These are phyloP conservation scores for Pseudonectria buxi DNA, from an alignment of 2,329 filamentous ascomycete genomes.

Conservation along the genomic window DNA sequence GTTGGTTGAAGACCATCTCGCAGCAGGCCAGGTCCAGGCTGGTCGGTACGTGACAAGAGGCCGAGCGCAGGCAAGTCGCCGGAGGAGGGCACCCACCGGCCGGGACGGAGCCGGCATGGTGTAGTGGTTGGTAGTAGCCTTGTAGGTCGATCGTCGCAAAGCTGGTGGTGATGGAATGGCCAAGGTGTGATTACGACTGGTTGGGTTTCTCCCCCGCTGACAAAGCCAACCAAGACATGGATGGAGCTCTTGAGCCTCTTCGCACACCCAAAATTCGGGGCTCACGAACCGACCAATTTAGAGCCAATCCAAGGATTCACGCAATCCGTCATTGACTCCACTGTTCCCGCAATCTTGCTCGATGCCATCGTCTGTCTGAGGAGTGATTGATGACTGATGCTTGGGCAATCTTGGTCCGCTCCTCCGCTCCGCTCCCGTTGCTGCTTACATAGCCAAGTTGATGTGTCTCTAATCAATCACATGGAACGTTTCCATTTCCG, in stretches of 20 bases:
- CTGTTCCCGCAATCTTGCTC: constrained; percentile 4
- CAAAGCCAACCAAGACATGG: constrained; percentile 11
- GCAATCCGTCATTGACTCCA: constrained; percentile 14
- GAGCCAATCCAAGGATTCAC: background rate
- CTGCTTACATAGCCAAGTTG: constrained; percentile 17
- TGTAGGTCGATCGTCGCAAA: constrained; percentile 4
- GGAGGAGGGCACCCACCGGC: constrained; percentile 15
- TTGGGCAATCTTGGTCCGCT: constrained; percentile 17
- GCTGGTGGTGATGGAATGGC: constrained; percentile 4
- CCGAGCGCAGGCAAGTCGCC: constrained; percentile 11
- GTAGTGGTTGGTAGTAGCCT: background rate
- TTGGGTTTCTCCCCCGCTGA: constrained; percentile 8
- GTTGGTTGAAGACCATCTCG: constrained; percentile 15
- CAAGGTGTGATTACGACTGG: constrained; percentile 4
- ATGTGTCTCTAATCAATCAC: constrained; percentile 3
- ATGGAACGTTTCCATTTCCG: constrained; percentile 2
- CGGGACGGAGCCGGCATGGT: constrained; percentile 20
- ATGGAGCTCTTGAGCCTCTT: too few species aligned
- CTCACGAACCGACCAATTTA: constrained; percentile 4
- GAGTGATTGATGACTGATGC: constrained; percentile 19
- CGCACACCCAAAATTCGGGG: constrained; percentile 2
- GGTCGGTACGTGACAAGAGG: constrained; percentile 1
- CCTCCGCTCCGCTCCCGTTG: constrained; percentile 6
- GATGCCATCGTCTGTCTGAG: background rate
- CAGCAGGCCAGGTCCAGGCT: constrained; percentile 5